A percentile compares a stretch with the other conserved stretches of the same genome.
Evolutionary conservation across 805 yeast species (phyloP).

Genomic region (Wickerhamiella shivajii): DNA sequence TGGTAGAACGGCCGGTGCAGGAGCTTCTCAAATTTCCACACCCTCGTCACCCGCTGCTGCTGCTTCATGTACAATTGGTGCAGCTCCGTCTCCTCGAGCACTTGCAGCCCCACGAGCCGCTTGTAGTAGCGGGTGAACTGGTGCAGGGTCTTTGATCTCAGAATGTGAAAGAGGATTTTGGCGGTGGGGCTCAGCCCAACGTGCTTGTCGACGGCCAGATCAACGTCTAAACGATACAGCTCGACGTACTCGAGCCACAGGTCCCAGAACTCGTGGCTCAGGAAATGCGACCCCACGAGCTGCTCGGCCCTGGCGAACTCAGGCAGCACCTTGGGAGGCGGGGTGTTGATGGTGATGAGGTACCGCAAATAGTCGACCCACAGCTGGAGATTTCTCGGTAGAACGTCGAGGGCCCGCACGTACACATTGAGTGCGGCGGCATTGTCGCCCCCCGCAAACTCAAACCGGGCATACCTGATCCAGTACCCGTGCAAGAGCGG

Average conservation of each 20-base stretch:
- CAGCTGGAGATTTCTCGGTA: slow-evolving; percentile 23
- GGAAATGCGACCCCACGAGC: slow-evolving; percentile 53
- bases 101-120: slow-evolving; percentile 21
- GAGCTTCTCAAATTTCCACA: slow-evolving; percentile 62
- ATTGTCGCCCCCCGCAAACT: slow-evolving; percentile 23
- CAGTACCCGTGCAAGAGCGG: slow-evolving; percentile 30
- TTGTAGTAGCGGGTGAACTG: slow-evolving; percentile 70
- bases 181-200: slow-evolving; percentile 1
- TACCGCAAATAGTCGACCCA: slow-evolving; percentile 29
- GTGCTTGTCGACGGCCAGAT: neutral
- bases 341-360: slow-evolving; percentile 18
- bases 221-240: slow-evolving; percentile 19
- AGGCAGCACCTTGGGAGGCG: slow-evolving; percentile 13
- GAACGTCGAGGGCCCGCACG: slow-evolving; percentile 23
- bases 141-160: slow-evolving; percentile 32
- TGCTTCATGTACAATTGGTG: slow-evolving; percentile 39
- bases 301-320: slow-evolving; percentile 35
- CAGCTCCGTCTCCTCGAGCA: slow-evolving; percentile 28
- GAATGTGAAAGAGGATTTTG: slow-evolving; percentile 3
- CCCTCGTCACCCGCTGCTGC: slow-evolving; percentile 35
- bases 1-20: slow-evolving; percentile 45
- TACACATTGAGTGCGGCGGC: slow-evolving; percentile 24
- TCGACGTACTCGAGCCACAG: slow-evolving; percentile 48
- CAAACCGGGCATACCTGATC: slow-evolving; percentile 28
- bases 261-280: slow-evolving; percentile 77